These are phyloP conservation scores for Adansonia digitata DNA, from an alignment of 345 rosid species.

Conservation along the genomic window DNA sequence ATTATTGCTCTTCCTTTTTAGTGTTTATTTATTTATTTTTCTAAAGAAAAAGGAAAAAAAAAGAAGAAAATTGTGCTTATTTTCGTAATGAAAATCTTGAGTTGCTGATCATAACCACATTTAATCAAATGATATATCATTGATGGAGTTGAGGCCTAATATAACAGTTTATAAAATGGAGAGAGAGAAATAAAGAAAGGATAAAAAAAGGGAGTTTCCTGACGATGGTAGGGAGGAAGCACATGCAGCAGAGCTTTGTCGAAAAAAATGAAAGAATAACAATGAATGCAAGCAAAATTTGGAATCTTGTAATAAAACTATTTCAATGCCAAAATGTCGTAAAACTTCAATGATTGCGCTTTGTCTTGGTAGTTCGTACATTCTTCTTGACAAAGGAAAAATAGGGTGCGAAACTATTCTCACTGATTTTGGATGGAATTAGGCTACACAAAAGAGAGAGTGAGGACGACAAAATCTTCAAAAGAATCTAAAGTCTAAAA, in stretches of 20 bases:
- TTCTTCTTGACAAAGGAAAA: slow-evolving; percentile 9
- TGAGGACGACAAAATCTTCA: slow-evolving; percentile 16
- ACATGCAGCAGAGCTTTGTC: neutral
- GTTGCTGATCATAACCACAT: neutral
- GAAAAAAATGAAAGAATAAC: neutral
- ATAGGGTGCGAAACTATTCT: neutral
- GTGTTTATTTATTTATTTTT: too few relatives aligned
- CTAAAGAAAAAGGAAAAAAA: too few relatives aligned
- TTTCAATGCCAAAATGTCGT: slow-evolving; percentile 3
- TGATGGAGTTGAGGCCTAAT: neutral
- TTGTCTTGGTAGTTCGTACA: neutral
- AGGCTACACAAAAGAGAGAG: neutral
- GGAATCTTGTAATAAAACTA: slow-evolving; percentile 4
- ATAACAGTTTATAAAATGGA: neutral
- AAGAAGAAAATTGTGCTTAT: too few relatives aligned
- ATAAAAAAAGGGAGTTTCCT: neutral
- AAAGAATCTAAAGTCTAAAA: slow-evolving; percentile 15
- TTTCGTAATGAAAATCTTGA: too few relatives aligned
- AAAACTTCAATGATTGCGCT: neutral
- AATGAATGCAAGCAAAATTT: neutral
- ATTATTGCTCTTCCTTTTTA: too few relatives aligned
- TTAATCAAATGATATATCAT: neutral
- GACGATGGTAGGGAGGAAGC: neutral
- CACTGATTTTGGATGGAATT: neutral
- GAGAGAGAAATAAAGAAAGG: too few relatives aligned